Evolutionary conservation across 441 rosid species (phyloP), one percentile per base, ranked within the genome.

Genomic region (Macaranga tanarius): DNA sequence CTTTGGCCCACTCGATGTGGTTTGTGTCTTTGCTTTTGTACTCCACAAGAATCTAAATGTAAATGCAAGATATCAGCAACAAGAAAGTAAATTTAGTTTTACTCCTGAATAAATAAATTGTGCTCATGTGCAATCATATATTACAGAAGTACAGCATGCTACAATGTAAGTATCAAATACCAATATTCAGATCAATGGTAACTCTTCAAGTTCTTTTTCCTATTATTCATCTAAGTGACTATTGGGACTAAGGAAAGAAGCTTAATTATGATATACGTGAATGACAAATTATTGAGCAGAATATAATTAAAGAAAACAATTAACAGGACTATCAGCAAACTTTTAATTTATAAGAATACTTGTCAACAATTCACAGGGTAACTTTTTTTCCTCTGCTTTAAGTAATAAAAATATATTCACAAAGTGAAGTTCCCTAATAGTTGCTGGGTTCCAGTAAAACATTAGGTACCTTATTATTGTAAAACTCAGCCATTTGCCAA

Each of bases 401-500:
- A 51, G 26, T 20, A 28, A 31, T 45, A 19, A 42, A 20, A 69
- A 11, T 3, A 63, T 34, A 19, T 34, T 40, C 2, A 17, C 52
- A 11, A 52, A 7, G 13, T 26, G 34, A 50, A 69, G 62, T 20
- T 65, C 62, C 13, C 51, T 19, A 54, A 23, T 23, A 13, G 52
- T 44, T 22, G 55, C 47, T 22, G 26, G 26, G 23, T 54, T 61
- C 44, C 54, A 63, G 47, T 50, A 38, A 67, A 65, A 8, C 13
- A 48, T 15, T 22, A 23, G 59, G 70, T 81, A 95, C 99, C 99
- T 95, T 95, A 74, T 95, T 95, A 76, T 79, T 90, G 88, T 95
- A 95, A 85, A 92, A 95, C 78, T 95, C 99, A 76, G 98, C 96
- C 90, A 84, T 88, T 80, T 95, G 97, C 99, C 98, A 95, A 81